Conservation (phyloP, 75 land plant genomes). For the Pinus tabuliformis region DNA sequence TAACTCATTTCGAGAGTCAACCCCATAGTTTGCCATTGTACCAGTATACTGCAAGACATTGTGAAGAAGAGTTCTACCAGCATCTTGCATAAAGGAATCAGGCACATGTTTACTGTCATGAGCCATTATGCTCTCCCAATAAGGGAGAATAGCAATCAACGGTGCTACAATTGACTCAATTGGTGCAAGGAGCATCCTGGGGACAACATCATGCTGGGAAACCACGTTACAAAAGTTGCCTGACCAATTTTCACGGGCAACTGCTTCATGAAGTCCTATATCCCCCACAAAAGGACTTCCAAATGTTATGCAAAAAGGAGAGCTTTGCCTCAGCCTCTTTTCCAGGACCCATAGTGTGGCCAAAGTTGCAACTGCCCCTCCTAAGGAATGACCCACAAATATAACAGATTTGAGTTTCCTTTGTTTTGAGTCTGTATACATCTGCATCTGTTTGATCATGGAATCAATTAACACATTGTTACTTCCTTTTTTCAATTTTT, state of each 20-base stretch:
- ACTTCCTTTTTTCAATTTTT: too few relatives aligned
- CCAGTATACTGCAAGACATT: too few relatives aligned
- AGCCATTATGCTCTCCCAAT: not conserved
- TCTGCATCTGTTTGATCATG: constrained; percentile 1
- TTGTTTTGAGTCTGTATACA: not conserved
- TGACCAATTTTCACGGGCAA: constrained; percentile 54
- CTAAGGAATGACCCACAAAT: constrained; percentile 3
- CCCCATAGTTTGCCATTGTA: too few relatives aligned
- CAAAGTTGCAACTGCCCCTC: constrained; percentile 9
- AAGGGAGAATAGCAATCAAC: constrained; percentile 15
- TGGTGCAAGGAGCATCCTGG: constrained; percentile 53
- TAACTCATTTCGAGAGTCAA: too few relatives aligned
- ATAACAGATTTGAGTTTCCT: not conserved
- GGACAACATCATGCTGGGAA: constrained; percentile 45
- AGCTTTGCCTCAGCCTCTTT: not conserved
- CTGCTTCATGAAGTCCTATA: constrained; percentile 30
- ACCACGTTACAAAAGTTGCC: constrained; percentile 43
- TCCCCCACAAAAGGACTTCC: constrained; percentile 68
- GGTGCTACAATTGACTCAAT: constrained; percentile 23
- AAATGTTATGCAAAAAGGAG: constrained; percentile 53
- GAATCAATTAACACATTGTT: too few relatives aligned
- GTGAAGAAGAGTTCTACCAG: not conserved
- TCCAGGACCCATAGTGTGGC: constrained; percentile 4
- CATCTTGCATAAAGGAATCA: not conserved
- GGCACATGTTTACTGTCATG: not conserved